Evolutionary conservation across 345 rosid genomes (phyloP).

Genomic region (sweet orange (Citrus sinensis)): DVS_A1.0 CM039169.1:5818001-5818500

Average conservation of each 20-base stretch:
- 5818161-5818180: slow-evolving; percentile 45
- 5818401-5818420: background rate
- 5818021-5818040: slow-evolving; percentile 17
- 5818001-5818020: slow-evolving; percentile 14
- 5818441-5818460: background rate
- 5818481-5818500: background rate
- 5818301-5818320: slow-evolving; percentile 38
- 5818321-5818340: slow-evolving; percentile 6
- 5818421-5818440: background rate
- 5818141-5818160: slow-evolving; percentile 40
- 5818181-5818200: slow-evolving; percentile 54
- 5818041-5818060: slow-evolving; percentile 20
- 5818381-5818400: background rate
- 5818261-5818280: slow-evolving; percentile 49
- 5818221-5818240: slow-evolving; percentile 61
- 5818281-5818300: slow-evolving; percentile 52
- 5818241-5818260: slow-evolving; percentile 49
- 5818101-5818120: slow-evolving; percentile 28
- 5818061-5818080: slow-evolving; percentile 23
- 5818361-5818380: background rate
- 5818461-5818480: background rate
- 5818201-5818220: slow-evolving; percentile 59
- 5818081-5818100: slow-evolving; percentile 10
- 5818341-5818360: background rate
- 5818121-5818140: slow-evolving; percentile 42